Evolutionary conservation across 2,329 filamentous ascomycete genomes (phyloP), one percentile per base, ranked within the genome.

Genomic region (Helicocarpus griseus): DNA sequence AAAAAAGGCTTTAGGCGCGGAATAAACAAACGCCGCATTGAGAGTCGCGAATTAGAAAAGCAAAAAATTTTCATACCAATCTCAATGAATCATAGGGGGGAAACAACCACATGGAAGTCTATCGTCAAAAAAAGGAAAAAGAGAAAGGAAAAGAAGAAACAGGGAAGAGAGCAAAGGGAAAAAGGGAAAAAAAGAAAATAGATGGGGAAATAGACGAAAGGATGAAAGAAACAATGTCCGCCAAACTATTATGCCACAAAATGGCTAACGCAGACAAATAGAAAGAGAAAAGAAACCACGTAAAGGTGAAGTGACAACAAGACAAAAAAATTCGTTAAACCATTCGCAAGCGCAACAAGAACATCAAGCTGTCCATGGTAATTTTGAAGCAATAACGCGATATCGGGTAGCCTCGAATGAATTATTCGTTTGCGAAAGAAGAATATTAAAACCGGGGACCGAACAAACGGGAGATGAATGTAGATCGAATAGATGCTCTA

Each of bases 401-500:
- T 44, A 29, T 44, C 29, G 41, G 39, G 41, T 29, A 29, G 41
- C 17, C 19, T 39, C 22, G 19, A 41, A 40, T 14, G 7, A 38
- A 41, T 38, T 3, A 41, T 33, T 21, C 17, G 19, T 14, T 31
- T 49, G 47, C 14, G 31, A 26, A 33, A n/a, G 29, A 29, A 19
- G 29, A 31, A 5, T 28, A 36, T 35, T 43, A 51, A 51, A 56
- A 53, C 52, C 56, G 51, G 53, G 52, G 54, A 44, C 49, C 50
- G 57, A 57, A 50, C 56, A 57, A 50, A 57, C 57, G 53, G 52
- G 35, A 55, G 52, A 47, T 47, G 44, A 29, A 36, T 36, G 35
- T 47, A 36, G 44, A 24, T 36, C 17, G 24, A 49, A 41, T 21
- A 39, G 26, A 49, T 29, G 21, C 22, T 49, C 21, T 38, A 47